These are phyloP conservation scores for Przewalskia tangutica DNA, from an alignment of 257 asterid species.

Conservation along the genomic window DNA sequence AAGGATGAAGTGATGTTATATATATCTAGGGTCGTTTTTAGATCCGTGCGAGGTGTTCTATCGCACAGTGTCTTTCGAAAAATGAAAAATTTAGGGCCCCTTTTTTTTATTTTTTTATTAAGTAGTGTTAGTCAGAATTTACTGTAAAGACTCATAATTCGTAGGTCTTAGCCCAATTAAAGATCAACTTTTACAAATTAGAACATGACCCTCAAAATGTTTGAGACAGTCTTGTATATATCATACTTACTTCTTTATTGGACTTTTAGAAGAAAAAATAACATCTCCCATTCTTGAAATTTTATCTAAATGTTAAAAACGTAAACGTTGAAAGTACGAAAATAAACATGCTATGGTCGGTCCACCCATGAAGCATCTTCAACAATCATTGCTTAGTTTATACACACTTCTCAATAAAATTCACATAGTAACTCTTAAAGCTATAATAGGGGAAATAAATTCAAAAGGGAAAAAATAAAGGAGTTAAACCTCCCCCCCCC, in stretches of 20 bases:
- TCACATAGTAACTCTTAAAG: background rate
- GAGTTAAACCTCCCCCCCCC: background rate
- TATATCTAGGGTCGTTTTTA: no score
- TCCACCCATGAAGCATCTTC: background rate
- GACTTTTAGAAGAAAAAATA: background rate
- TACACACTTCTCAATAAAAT: background rate
- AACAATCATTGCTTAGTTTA: background rate
- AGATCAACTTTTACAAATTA: no score
- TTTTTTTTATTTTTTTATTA: no score
- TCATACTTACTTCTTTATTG: no score
- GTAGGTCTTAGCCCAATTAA: no score
- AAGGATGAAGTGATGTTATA: background rate
- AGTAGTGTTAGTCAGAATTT: no score
- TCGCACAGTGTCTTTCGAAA: no score
- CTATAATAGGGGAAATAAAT: background rate
- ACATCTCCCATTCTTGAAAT: background rate
- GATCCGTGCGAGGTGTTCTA: no score
- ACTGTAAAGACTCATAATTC: no score
- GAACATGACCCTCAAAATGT: no score
- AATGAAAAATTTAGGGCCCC: no score
- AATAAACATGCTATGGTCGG: constrained; percentile 1
- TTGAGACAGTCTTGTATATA: no score
- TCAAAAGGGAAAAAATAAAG: background rate
- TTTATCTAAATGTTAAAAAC: background rate
- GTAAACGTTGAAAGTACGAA: background rate